A percentile compares a stretch with the other conserved stretches of the same genome.
Evolutionary conservation across 2,329 filamentous ascomycete species (phyloP).

Genomic region (Talaromyces sp.): DNA sequence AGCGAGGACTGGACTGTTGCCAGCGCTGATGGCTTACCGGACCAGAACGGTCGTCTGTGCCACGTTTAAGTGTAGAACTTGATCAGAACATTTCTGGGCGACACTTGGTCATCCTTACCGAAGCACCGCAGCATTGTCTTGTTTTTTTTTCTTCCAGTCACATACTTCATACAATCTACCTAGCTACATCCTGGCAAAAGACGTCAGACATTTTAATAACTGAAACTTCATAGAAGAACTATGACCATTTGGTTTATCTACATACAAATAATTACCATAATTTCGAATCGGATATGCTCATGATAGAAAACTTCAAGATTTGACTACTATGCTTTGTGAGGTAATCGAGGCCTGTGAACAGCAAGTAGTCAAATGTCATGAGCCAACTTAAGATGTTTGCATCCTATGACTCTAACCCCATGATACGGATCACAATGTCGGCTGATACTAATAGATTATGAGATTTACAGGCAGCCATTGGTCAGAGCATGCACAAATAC

Average conservation of each 20-base stretch:
- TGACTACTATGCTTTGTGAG: not conserved
- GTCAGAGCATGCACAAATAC: not conserved
- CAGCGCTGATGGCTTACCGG: not conserved
- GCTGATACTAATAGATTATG: too few species aligned
- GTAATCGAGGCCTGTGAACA: too few species aligned
- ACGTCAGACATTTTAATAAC: not conserved
- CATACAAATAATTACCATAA: not conserved
- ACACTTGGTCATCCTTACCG: not conserved
- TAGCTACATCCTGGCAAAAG: not conserved
- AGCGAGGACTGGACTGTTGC: conserved; percentile 9
- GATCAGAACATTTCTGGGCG: not conserved
- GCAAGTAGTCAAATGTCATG: too few species aligned
- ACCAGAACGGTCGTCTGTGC: conserved; percentile 3
- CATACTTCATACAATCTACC: not conserved
- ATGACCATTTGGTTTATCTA: not conserved
- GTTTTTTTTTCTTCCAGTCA: not conserved
- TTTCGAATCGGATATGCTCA: not conserved
- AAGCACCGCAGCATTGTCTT: not conserved
- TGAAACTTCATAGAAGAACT: not conserved
- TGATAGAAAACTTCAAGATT: not conserved
- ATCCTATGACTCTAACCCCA: not conserved
- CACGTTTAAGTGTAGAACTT: not conserved
- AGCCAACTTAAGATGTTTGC: too few species aligned
- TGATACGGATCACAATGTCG: not conserved
- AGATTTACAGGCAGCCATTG: not conserved